phyloP scores from a whole-genome alignment of 352 stramenopile genomes.

The Phytophthora syringae region DNA sequence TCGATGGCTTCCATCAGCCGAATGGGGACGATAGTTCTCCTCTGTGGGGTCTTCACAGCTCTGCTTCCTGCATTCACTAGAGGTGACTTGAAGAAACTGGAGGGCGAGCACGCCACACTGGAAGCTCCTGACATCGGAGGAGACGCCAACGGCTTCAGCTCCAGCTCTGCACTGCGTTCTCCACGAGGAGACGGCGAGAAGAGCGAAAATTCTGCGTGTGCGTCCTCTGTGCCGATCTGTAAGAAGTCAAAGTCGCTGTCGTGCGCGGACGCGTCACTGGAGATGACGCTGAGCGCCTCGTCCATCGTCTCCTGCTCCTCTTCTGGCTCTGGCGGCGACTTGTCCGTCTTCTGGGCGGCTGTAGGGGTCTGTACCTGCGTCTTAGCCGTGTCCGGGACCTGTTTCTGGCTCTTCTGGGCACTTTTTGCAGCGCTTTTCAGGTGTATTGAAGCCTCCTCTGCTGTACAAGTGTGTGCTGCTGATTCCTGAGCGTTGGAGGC shows the following conservation, averaged over 20 bases:
- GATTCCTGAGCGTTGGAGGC: not conserved
- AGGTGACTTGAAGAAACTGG: slow-evolving; percentile 79
- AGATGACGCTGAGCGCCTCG: slow-evolving; percentile 62
- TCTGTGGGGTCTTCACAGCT: slow-evolving; percentile 18
- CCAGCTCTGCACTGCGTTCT: not conserved
- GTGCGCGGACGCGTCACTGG: slow-evolving; percentile 46
- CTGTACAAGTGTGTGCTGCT: not conserved
- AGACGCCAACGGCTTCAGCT: slow-evolving; percentile 25
- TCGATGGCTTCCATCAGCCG: slow-evolving; percentile 27
- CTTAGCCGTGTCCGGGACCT: slow-evolving; percentile 8
- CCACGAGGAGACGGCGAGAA: slow-evolving; percentile 59
- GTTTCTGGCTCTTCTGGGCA: not conserved
- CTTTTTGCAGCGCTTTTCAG: slow-evolving; percentile 2
- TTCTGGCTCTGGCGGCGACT: slow-evolving; percentile 25
- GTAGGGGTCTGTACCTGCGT: not conserved
- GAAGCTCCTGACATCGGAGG: slow-evolving; percentile 28
- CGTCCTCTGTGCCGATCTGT: slow-evolving; percentile 15
- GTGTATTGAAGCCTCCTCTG: not conserved
- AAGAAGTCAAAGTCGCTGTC: slow-evolving; percentile 71
- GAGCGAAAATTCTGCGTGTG: slow-evolving; percentile 42
- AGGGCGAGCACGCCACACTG: slow-evolving; percentile 58
- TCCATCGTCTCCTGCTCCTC: slow-evolving; percentile 25
- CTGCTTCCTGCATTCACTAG: slow-evolving; percentile 26
- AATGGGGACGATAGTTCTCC: slow-evolving; percentile 18
- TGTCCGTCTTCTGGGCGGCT: not conserved